Percentiles rank a stretch among this genome's conserved stretches.
These are phyloP conservation scores for Mortierella antarctica DNA, from an alignment of 192 early-diverging fungal species.

Conservation along the genomic window DNA sequence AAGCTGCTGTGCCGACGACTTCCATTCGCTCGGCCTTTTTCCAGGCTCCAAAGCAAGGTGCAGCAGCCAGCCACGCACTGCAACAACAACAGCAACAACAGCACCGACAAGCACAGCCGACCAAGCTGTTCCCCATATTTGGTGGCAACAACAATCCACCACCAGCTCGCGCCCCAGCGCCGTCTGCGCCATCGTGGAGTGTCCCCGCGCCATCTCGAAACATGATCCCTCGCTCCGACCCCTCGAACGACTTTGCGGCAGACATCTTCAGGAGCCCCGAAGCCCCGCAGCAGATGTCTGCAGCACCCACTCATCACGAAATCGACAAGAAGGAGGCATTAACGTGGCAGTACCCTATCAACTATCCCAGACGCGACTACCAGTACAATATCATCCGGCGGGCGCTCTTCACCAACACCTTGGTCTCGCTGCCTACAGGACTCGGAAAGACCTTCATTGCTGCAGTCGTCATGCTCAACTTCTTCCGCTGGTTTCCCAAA, in stretches of 20 bases:
- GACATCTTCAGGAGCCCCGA: constrained; percentile 21
- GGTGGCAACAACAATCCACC: constrained; percentile 23
- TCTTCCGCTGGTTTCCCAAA: constrained; percentile 91
- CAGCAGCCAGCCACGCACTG: not conserved
- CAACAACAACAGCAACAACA: constrained; percentile 12
- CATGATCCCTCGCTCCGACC: constrained; percentile 31
- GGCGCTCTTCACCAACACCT: constrained; percentile 83
- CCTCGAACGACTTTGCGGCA: constrained; percentile 28
- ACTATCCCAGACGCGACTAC: constrained; percentile 80
- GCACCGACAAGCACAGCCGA: not conserved
- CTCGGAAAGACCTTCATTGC: constrained; percentile 97
- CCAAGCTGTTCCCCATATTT: constrained; percentile 37
- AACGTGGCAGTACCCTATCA: constrained; percentile 84
- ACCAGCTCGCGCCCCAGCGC: not conserved
- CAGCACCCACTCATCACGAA: constrained; percentile 55
- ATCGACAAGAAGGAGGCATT: constrained; percentile 59
- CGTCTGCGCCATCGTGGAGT: not conserved
- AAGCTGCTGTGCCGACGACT: not conserved
- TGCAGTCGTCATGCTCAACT: constrained; percentile 93
- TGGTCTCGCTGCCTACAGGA: constrained; percentile 87
- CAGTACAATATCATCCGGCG: constrained; percentile 87
- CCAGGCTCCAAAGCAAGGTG: not conserved
- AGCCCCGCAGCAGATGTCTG: constrained; percentile 8
- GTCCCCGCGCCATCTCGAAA: not conserved
- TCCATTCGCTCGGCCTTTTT: not conserved